Evolutionary conservation across 371 early-diverging fungal genomes (phyloP).

Genomic region (Mycotypha africana): DNA sequence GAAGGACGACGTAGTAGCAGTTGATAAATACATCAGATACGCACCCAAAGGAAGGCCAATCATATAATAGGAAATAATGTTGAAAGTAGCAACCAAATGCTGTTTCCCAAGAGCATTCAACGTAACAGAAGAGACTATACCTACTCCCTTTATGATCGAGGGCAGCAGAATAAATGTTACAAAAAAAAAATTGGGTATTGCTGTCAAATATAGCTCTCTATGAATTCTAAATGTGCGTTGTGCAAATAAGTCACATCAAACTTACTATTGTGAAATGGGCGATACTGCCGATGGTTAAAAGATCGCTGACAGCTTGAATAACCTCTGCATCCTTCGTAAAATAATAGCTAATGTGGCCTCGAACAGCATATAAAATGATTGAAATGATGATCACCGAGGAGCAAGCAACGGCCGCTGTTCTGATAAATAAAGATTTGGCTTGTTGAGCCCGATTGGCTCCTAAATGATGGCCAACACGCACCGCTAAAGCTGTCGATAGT

Average conservation of each 20-base stretch:
- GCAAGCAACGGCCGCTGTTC: slow-evolving; percentile 13
- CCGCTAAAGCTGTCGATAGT: slow-evolving; percentile 23
- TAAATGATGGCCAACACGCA: slow-evolving; percentile 35
- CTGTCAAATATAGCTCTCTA: too few species aligned
- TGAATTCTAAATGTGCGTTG: too few species aligned
- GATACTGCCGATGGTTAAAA: slow-evolving; percentile 70
- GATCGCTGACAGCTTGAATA: slow-evolving; percentile 31
- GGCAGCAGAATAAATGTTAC: too few species aligned
- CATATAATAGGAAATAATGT: slow-evolving; percentile 26
- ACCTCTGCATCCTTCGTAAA: slow-evolving; percentile 52
- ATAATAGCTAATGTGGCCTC: slow-evolving; percentile 21
- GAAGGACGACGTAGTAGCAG: slow-evolving; percentile 19
- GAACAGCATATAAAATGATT: slow-evolving; percentile 13
- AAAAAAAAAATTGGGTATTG: too few species aligned
- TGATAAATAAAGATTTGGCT: slow-evolving; percentile 15
- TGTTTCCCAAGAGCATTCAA: slow-evolving; percentile 38
- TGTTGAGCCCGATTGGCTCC: slow-evolving; percentile 27
- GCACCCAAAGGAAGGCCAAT: slow-evolving; percentile 36
- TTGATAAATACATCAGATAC: slow-evolving; percentile 1
- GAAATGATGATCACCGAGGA: slow-evolving; percentile 17
- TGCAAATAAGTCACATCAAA: neutral
- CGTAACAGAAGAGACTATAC: slow-evolving; percentile 27
- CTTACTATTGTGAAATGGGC: slow-evolving; percentile 57
- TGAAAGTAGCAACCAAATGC: slow-evolving; percentile 28
- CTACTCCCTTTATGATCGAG: slow-evolving; percentile 32